Evolutionary conservation across 345 rosid genomes (phyloP).

Genomic region (Zanthoxylum bungeanum): DNA sequence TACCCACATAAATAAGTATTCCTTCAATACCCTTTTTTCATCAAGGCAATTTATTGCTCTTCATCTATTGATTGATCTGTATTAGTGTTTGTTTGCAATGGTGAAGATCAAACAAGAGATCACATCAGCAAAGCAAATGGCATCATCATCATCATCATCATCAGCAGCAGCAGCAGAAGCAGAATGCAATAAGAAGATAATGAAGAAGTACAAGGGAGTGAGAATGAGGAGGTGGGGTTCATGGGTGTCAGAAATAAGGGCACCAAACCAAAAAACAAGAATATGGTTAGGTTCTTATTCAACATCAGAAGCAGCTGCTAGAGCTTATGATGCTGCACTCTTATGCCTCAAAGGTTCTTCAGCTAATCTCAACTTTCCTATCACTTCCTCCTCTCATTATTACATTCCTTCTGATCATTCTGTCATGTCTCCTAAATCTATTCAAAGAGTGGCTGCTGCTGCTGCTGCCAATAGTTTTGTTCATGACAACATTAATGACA

Average conservation of each 20-base stretch:
- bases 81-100: constrained; percentile 26
- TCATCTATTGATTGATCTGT: background rate
- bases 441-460: constrained; percentile 81
- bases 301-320: constrained; percentile 92
- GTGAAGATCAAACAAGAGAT: constrained; percentile 52
- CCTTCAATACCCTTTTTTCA: background rate
- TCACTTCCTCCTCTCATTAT: constrained; percentile 34
- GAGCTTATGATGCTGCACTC: constrained; percentile 97
- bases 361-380: constrained; percentile 80
- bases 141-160: constrained; percentile 27
- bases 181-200: constrained; percentile 34
- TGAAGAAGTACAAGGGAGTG: constrained; percentile 85
- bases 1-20: background rate
- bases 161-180: constrained; percentile 30
- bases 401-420: constrained; percentile 34
- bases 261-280: constrained; percentile 93
- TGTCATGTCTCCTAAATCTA: constrained; percentile 77
- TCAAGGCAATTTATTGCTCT: background rate
- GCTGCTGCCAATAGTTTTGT: constrained; percentile 57
- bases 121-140: constrained; percentile 29
- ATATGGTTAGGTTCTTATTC: constrained; percentile 98
- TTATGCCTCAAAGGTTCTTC: constrained; percentile 86
- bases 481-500: constrained; percentile 3
- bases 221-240: constrained; percentile 99
- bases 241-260: constrained; percentile 96